Percentiles rank a stretch among this genome's conserved stretches.
These are phyloP conservation scores for Dipodascus geniculatus DNA, from an alignment of 805 yeast species.

Conservation along the genomic window DNA sequence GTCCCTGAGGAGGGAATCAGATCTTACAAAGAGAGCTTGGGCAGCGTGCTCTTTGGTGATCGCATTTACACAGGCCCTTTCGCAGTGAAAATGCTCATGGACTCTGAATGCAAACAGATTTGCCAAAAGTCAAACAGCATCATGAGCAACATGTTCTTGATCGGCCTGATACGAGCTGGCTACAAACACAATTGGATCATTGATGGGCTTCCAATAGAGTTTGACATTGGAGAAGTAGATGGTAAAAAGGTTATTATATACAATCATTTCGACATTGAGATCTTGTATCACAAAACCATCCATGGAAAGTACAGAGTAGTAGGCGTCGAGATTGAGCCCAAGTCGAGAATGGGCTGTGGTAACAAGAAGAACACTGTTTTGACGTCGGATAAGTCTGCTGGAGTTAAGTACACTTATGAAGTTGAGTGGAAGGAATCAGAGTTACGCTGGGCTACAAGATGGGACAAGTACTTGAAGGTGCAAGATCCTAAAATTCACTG, in stretches of 20 bases:
- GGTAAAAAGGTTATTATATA: slow-evolving; percentile 43
- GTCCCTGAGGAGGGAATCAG: slow-evolving; percentile 49
- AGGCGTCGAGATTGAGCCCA: slow-evolving; percentile 72
- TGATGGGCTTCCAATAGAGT: slow-evolving; percentile 93
- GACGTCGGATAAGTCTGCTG: slow-evolving; percentile 31
- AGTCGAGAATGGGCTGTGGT: slow-evolving; percentile 31
- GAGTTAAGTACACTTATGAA: slow-evolving; percentile 75
- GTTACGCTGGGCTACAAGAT: slow-evolving; percentile 93
- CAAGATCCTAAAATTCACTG: slow-evolving; percentile 91
- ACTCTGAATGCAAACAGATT: slow-evolving; percentile 50
- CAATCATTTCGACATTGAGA: slow-evolving; percentile 68
- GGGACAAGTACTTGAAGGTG: slow-evolving; percentile 93
- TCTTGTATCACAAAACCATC: slow-evolving; percentile 74
- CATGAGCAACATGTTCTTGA: slow-evolving; percentile 63
- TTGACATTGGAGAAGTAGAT: slow-evolving; percentile 53
- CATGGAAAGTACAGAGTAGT: slow-evolving; percentile 71
- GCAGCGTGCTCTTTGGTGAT: slow-evolving; percentile 91
- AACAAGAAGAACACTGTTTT: background rate
- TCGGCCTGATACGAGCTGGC: slow-evolving; percentile 67
- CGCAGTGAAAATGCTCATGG: slow-evolving; percentile 63
- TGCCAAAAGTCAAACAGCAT: slow-evolving; percentile 51
- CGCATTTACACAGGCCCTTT: slow-evolving; percentile 90
- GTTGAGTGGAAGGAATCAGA: slow-evolving; percentile 57
- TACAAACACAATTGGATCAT: slow-evolving; percentile 86
- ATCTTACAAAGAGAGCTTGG: slow-evolving; percentile 80